phyloP scores from a whole-genome alignment of 805 yeast species.

The Kluyveromyces lactis region DNA sequence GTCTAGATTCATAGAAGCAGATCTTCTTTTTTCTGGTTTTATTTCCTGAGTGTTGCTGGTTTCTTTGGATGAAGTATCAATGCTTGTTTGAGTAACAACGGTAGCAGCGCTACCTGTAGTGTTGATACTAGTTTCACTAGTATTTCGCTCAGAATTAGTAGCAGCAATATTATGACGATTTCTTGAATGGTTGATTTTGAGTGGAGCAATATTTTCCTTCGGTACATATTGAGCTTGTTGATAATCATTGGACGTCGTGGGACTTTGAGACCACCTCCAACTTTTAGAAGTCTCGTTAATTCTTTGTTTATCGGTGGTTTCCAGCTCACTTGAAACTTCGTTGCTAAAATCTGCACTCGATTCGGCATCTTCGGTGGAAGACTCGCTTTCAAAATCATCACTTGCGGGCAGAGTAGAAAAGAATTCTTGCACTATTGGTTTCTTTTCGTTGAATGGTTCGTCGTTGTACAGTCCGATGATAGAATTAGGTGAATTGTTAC shows the following conservation, averaged over 20 bases:
- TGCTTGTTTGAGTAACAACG: too few relatives aligned
- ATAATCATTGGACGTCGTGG: slow-evolving; percentile 1
- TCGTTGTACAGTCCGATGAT: slow-evolving; percentile 4
- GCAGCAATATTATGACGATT: slow-evolving; percentile 5
- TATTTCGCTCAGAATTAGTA: background rate
- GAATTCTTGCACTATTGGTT: slow-evolving; percentile 1
- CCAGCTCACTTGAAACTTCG: background rate
- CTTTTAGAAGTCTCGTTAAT: background rate
- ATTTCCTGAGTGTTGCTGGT: background rate
- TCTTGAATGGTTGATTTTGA: slow-evolving; percentile 8
- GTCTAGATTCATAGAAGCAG: background rate
- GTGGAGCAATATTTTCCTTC: slow-evolving; percentile 1
- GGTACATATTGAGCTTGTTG: slow-evolving; percentile 6
- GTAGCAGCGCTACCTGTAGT: background rate
- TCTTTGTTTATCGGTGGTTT: slow-evolving; percentile 4
- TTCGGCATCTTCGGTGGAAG: background rate
- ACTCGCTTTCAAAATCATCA: background rate
- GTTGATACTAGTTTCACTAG: background rate
- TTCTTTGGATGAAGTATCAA: background rate
- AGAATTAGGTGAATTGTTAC: slow-evolving; percentile 1
- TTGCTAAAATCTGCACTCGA: background rate
- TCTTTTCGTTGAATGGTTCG: background rate
- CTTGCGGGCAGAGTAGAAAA: background rate
- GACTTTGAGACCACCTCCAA: slow-evolving; percentile 5
- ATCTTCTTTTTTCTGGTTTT: background rate